phyloP scores from a whole-genome alignment of 2,329 filamentous ascomycete genomes.

The Xylaria sp. region DNA sequence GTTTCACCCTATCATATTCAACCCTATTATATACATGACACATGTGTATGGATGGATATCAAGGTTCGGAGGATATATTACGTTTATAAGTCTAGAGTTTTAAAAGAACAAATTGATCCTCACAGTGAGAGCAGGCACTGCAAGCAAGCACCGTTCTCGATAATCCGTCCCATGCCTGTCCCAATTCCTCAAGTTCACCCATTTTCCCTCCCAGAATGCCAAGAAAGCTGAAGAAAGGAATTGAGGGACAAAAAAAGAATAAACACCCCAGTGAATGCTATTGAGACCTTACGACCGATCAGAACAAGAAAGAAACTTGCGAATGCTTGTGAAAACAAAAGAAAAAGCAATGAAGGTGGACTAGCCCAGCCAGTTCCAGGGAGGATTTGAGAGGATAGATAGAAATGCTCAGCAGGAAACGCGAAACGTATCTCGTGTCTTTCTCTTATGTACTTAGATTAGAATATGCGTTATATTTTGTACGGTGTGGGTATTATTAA shows the following conservation, averaged over 20 bases:
- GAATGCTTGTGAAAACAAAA: slow-evolving; percentile 19
- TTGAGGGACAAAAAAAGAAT: neutral
- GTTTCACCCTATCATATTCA: neutral
- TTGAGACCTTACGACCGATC: slow-evolving; percentile 14
- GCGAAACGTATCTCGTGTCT: slow-evolving; percentile 6
- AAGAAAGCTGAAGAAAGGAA: neutral
- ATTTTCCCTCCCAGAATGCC: slow-evolving; percentile 9
- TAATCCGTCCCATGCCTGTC: slow-evolving; percentile 4
- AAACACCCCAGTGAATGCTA: slow-evolving; percentile 33
- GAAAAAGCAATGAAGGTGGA: neutral
- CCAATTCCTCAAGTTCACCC: neutral
- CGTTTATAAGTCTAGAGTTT: slow-evolving; percentile 14
- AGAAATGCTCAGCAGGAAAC: neutral
- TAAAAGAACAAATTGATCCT: neutral
- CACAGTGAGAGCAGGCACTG: too few relatives aligned
- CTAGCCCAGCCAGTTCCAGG: slow-evolving; percentile 7
- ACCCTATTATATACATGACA: neutral
- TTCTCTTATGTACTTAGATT: slow-evolving; percentile 22
- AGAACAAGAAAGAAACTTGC: neutral
- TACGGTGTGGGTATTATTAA: slow-evolving; percentile 28
- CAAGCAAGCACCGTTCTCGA: too few relatives aligned
- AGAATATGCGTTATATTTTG: slow-evolving; percentile 29
- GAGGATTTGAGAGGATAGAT: neutral
- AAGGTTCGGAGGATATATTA: slow-evolving; percentile 23
- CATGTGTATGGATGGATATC: neutral